Percentiles rank a stretch among this genome's conserved stretches.
These are phyloP conservation scores for Fereydounia khargensis DNA, from an alignment of 1,284 basidiomycete genomes.

Conservation along the genomic window DNA sequence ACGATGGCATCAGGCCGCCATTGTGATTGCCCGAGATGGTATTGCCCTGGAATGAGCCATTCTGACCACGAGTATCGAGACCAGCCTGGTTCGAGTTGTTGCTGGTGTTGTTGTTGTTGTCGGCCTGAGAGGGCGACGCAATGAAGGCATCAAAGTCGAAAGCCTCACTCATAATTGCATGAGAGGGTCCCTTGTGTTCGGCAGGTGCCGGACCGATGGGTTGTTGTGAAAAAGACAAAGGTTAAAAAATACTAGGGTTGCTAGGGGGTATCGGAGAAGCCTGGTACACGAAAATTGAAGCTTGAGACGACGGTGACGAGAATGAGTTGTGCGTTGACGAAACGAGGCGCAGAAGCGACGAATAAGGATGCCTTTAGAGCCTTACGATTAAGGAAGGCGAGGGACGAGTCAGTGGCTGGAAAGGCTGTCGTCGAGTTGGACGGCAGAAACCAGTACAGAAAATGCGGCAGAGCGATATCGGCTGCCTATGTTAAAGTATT, in stretches of 20 bases:
- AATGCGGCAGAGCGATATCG: constrained; percentile 34
- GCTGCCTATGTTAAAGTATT: too few relatives aligned
- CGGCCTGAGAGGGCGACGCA: constrained; percentile 29
- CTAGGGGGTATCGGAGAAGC: background rate
- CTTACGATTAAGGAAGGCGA: background rate
- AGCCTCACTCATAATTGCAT: constrained; percentile 32
- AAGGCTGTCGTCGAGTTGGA: background rate
- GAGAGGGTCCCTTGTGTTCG: too few relatives aligned
- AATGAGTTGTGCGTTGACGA: too few relatives aligned
- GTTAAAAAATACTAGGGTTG: too few relatives aligned
- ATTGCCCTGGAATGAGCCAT: constrained; percentile 4
- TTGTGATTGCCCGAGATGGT: background rate
- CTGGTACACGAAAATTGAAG: background rate
- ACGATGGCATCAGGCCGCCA: constrained; percentile 13
- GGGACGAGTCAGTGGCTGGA: background rate
- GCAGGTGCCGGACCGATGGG: too few relatives aligned
- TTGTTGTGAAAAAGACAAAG: too few relatives aligned
- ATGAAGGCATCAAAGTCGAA: constrained; percentile 45
- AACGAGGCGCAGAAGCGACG: too few relatives aligned
- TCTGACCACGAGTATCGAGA: background rate
- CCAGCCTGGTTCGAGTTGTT: background rate
- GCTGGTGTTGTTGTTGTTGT: constrained; percentile 9
- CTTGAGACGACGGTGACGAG: background rate
- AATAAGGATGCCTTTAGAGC: too few relatives aligned
- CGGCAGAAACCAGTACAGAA: constrained; percentile 3